These are phyloP conservation scores for Solanum etuberosum DNA, from an alignment of 257 asterid species.

Conservation along the genomic window DNA sequence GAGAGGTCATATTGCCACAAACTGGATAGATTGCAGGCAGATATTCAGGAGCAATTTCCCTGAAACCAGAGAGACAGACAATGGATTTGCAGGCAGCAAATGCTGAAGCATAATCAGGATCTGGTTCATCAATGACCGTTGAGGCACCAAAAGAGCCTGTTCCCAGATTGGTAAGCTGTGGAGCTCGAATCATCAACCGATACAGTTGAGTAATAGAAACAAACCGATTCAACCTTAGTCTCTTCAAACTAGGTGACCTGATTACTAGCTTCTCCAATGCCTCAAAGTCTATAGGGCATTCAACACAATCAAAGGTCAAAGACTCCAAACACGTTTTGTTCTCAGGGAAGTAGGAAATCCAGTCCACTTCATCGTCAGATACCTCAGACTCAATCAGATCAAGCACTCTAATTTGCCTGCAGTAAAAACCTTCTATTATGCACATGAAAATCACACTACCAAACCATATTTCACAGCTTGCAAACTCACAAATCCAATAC, in stretches of 20 bases:
- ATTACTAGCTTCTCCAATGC: constrained; percentile 38
- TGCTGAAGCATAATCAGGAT: constrained; percentile 29
- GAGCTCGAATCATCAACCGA: constrained; percentile 35
- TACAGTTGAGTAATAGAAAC: constrained; percentile 28
- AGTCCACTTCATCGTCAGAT: constrained; percentile 36
- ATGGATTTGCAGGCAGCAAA: constrained; percentile 44
- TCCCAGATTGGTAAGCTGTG: constrained; percentile 46
- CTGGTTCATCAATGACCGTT: constrained; percentile 20
- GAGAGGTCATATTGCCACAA: constrained; percentile 38
- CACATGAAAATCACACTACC: not conserved
- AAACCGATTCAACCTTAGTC: constrained; percentile 25
- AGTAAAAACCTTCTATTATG: not conserved
- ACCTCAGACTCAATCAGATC: constrained; percentile 36
- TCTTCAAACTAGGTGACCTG: constrained; percentile 34
- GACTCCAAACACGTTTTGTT: constrained; percentile 28
- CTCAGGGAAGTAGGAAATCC: constrained; percentile 45
- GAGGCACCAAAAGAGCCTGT: constrained; percentile 33
- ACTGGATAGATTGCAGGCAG: constrained; percentile 35
- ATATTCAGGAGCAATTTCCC: constrained; percentile 24
- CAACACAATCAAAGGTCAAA: constrained; percentile 38
- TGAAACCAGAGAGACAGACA: constrained; percentile 41
- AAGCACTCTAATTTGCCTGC: constrained; percentile 43
- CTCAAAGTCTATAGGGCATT: constrained; percentile 23
- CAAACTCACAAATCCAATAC: not conserved
- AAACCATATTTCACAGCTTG: not conserved